Evolutionary conservation across 2,329 filamentous ascomycete genomes (phyloP).

Genomic region (Neonectria sp.): DNA sequence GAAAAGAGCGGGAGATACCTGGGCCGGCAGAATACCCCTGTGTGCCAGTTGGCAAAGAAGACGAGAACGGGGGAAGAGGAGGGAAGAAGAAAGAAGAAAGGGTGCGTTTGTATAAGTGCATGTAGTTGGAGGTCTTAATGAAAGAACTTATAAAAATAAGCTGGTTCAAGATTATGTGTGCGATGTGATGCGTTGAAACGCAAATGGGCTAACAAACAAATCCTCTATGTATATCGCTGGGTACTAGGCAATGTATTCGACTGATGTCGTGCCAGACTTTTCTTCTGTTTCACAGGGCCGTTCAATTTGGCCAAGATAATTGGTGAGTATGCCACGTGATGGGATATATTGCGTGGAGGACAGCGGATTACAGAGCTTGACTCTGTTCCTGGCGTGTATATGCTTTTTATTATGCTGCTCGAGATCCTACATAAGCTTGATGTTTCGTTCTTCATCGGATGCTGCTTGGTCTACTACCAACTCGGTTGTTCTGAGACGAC

Average conservation of each 20-base stretch:
- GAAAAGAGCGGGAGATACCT: conserved; percentile 18
- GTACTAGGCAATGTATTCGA: background rate
- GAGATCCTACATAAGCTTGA: no score
- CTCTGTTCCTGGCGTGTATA: no score
- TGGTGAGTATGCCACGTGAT: background rate
- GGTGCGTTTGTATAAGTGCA: conserved; percentile 19
- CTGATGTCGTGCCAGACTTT: no score
- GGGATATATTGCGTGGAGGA: background rate
- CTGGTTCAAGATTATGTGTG: background rate
- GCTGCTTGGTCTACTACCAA: no score
- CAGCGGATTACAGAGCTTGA: no score
- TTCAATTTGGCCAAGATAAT: background rate
- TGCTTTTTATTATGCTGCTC: no score
- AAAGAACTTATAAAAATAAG: conserved; percentile 29
- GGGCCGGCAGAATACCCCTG: conserved; percentile 31
- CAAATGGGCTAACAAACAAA: background rate
- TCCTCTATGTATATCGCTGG: background rate
- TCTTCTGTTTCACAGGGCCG: no score
- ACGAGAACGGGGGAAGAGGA: conserved; percentile 7
- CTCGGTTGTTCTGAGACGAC: no score
- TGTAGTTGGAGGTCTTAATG: conserved; percentile 38
- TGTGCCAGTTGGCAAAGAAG: conserved; percentile 23
- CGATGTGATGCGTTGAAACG: background rate
- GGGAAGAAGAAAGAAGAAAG: background rate
- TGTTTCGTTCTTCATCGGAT: no score